These are phyloP conservation scores for Pulveroboletus frians DNA, from an alignment of 768 basidiomycete species.

Conservation along the genomic window DNA sequence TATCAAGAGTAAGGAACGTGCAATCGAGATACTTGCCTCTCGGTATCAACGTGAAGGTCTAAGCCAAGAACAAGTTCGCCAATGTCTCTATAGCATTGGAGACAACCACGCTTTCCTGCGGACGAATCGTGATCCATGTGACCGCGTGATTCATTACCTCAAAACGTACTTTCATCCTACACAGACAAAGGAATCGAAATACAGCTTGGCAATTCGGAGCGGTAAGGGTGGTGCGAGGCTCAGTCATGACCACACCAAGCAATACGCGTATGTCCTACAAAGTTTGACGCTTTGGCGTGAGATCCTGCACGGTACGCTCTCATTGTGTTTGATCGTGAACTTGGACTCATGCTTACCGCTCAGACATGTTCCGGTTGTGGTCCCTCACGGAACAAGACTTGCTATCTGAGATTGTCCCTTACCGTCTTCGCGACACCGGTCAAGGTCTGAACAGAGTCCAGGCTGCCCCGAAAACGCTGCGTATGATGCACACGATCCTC, in stretches of 20 bases:
- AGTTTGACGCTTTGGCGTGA: slow-evolving; percentile 85
- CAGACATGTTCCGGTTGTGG: slow-evolving; percentile 89
- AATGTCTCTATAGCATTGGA: slow-evolving; percentile 83
- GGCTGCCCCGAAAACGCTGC: slow-evolving; percentile 80
- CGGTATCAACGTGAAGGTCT: slow-evolving; percentile 58
- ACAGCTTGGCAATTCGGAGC: slow-evolving; percentile 73
- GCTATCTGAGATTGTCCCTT: slow-evolving; percentile 66
- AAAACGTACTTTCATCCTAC: slow-evolving; percentile 76
- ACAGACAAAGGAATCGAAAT: slow-evolving; percentile 56
- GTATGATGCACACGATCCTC: slow-evolving; percentile 84
- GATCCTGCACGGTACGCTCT: slow-evolving; percentile 65
- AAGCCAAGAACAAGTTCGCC: slow-evolving; percentile 60
- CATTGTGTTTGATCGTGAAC: background rate
- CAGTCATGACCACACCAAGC: slow-evolving; percentile 79
- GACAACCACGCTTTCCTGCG: slow-evolving; percentile 88
- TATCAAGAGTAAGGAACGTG: slow-evolving; percentile 79
- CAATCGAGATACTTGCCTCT: slow-evolving; percentile 67
- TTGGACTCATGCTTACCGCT: background rate
- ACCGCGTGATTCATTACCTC: slow-evolving; percentile 72
- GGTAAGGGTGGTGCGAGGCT: slow-evolving; percentile 76
- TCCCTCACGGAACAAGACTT: slow-evolving; percentile 76
- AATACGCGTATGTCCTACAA: slow-evolving; percentile 82
- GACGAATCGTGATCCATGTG: slow-evolving; percentile 83
- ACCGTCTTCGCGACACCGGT: slow-evolving; percentile 82
- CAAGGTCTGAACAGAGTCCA: slow-evolving; percentile 91